A percentile compares a stretch with the other conserved stretches of the same genome.
These are phyloP conservation scores for Trypanosoma caninum DNA, from an alignment of 208 protist genomes.

Conservation along the genomic window DNA sequence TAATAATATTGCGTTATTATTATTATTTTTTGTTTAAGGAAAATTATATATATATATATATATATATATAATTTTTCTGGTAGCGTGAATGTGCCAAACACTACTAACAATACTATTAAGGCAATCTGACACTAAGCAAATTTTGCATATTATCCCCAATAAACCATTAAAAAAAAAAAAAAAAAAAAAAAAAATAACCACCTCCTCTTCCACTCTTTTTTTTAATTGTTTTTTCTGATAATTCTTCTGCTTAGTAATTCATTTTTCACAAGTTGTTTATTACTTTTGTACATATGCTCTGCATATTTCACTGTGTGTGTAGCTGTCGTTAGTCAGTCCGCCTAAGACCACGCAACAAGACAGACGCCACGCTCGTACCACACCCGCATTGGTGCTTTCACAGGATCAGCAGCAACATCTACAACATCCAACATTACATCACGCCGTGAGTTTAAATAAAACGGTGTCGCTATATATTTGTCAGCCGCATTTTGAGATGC, in stretches of 20 bases:
- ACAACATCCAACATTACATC: constrained; percentile 74
- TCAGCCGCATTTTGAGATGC: constrained; percentile 22
- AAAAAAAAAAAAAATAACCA: constrained; percentile 15
- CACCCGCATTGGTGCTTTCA: constrained; percentile 8
- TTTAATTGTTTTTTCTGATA: not conserved
- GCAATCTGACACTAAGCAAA: too few species aligned
- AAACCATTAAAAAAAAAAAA: constrained; percentile 19
- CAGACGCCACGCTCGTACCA: constrained; percentile 90
- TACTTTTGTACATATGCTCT: not conserved
- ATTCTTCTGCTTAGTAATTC: not conserved
- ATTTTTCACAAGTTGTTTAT: not conserved
- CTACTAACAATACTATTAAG: not conserved
- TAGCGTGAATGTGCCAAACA: not conserved
- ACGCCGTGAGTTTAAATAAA: constrained; percentile 83
- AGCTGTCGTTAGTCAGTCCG: constrained; percentile 17
- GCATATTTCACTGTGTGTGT: too few species aligned
- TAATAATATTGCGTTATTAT: too few species aligned
- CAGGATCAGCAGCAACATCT: constrained; percentile 35
- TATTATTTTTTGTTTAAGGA: too few species aligned
- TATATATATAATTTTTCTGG: not conserved
- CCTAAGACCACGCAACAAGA: constrained; percentile 66
- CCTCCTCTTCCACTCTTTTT: not conserved
- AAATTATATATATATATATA: not conserved
- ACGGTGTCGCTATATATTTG: constrained; percentile 46
- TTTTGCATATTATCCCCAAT: too few species aligned